Evolutionary conservation across 257 asterid species (phyloP).

Genomic region (Solanum infundibuliforme): DNA sequence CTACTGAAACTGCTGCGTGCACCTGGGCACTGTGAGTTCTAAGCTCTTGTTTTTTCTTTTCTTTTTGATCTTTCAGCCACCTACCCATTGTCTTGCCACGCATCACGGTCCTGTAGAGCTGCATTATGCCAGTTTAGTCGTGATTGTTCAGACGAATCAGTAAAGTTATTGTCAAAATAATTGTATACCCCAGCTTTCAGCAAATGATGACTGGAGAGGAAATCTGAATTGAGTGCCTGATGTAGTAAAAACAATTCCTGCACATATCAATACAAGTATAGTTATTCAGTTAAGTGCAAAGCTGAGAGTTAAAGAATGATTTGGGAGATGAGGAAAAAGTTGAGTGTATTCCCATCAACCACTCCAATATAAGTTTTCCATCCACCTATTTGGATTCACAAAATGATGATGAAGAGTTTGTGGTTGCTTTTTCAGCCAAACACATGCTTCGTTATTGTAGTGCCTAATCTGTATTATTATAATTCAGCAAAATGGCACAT

Average conservation of each 20-base stretch:
- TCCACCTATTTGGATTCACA: neutral
- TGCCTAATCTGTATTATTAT: neutral
- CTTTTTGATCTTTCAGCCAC: conserved; percentile 71
- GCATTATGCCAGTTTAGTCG: conserved; percentile 1
- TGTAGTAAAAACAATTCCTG: conserved; percentile 63
- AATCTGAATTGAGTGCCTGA: conserved; percentile 60
- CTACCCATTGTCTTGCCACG: conserved; percentile 65
- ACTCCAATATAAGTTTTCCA: neutral
- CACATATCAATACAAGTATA: neutral
- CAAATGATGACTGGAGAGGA: conserved; percentile 41
- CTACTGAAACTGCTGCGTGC: conserved; percentile 76
- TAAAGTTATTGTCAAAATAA: neutral
- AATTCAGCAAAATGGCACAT: neutral
- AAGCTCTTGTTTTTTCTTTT: conserved; percentile 66
- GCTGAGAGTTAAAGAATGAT: neutral
- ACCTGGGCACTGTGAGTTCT: conserved; percentile 77
- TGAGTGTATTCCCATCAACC: neutral
- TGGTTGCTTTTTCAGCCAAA: neutral
- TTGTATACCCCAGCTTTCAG: conserved; percentile 47
- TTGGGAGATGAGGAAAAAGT: neutral
- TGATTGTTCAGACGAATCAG: neutral
- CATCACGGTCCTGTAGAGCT: conserved; percentile 41
- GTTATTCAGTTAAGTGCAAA: neutral
- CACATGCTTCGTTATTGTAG: neutral
- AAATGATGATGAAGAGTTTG: neutral